These are phyloP conservation scores for Candida alai DNA, from an alignment of 805 yeast genomes.

Conservation along the genomic window DNA sequence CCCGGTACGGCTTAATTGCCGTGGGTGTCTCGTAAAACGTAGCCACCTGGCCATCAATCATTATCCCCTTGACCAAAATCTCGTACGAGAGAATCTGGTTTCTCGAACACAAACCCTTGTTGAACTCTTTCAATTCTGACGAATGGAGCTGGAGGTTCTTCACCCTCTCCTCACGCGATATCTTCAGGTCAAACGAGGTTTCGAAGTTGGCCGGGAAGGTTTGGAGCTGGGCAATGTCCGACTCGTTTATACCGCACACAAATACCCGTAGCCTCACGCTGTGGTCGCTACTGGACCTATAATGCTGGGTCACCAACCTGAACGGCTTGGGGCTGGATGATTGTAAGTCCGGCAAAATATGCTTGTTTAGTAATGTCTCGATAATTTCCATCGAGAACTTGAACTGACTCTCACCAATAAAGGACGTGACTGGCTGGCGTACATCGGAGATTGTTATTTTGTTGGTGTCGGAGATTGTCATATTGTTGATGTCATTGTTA, in stretches of 20 bases:
- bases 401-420: conserved; percentile 68
- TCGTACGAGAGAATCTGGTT: conserved; percentile 2
- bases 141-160: conserved; percentile 22
- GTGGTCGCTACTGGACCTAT: too few relatives aligned
- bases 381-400: conserved; percentile 53
- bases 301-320: conserved; percentile 21
- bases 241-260: conserved; percentile 10
- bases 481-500: too few relatives aligned
- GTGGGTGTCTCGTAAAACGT: background rate
- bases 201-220: conserved; percentile 18
- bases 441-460: too few relatives aligned
- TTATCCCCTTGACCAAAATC: too few relatives aligned
- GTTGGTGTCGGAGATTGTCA: too few relatives aligned
- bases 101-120: conserved; percentile 16
- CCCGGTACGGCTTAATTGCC: background rate
- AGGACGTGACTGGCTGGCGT: conserved; percentile 17
- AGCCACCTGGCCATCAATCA: too few relatives aligned
- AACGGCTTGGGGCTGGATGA: conserved; percentile 19
- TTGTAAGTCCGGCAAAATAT: conserved; percentile 24
- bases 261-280: conserved; percentile 12
- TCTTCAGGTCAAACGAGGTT: conserved; percentile 27
- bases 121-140: conserved; percentile 22
- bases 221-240: conserved; percentile 7
- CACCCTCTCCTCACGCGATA: conserved; percentile 20
- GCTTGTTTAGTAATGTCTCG: conserved; percentile 25